Conservation (phyloP, 495 filamentous ascomycete species). For the Penicillium riverlandense region DNA sequence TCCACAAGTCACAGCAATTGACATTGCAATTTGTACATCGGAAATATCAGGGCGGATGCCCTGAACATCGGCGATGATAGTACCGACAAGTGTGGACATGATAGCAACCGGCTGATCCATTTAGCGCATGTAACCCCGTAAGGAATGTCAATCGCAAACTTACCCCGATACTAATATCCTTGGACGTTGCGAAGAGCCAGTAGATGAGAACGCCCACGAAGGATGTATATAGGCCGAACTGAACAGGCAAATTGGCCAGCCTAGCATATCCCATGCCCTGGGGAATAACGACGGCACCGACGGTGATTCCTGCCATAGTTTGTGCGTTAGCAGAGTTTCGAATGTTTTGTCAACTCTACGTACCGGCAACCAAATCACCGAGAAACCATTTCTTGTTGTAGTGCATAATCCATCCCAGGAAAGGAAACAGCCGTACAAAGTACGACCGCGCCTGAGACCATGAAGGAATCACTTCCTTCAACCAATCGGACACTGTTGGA, state of each 20-base stretch:
- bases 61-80: conserved; percentile 58
- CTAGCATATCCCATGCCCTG: conserved; percentile 97
- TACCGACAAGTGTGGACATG: conserved; percentile 83
- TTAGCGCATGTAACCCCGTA: too few relatives aligned
- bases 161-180: conserved; percentile 90
- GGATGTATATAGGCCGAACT: conserved; percentile 92
- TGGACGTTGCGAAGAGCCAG: conserved; percentile 98
- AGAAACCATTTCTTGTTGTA: conserved; percentile 87
- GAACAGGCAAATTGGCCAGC: conserved; percentile 65
- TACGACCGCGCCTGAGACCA: conserved; percentile 32
- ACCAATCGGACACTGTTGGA: too few relatives aligned
- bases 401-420: conserved; percentile 73
- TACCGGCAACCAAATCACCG: conserved; percentile 87
- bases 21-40: conserved; percentile 62
- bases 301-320: conserved; percentile 64
- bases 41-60: conserved; percentile 50
- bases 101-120: conserved; percentile 68
- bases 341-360: conserved; percentile 16
- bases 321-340: too few relatives aligned
- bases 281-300: conserved; percentile 91
- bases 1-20: conserved; percentile 73
- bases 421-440: conserved; percentile 69
- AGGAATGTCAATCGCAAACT: too few relatives aligned
- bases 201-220: conserved; percentile 97
- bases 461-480: too few relatives aligned